A percentile compares a stretch with the other conserved stretches of the same genome.
Evolutionary conservation across 805 yeast genomes (phyloP).

Genomic region (Pichia nanzhaoensis): DNA sequence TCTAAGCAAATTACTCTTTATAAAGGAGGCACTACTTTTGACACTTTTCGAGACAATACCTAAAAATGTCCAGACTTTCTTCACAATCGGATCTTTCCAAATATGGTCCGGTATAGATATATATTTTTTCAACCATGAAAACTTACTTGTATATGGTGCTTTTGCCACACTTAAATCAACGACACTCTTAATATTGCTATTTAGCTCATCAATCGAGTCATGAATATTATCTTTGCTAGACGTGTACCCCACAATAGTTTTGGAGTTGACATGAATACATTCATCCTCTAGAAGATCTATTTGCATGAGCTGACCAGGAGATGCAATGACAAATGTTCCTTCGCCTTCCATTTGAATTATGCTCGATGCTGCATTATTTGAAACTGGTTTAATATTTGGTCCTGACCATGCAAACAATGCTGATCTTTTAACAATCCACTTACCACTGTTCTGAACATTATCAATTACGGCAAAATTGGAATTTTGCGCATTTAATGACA

Average conservation of each 20-base stretch:
- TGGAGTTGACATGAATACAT: slow-evolving; percentile 33
- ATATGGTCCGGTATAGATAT: background rate
- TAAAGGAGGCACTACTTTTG: background rate
- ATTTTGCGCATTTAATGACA: slow-evolving; percentile 32
- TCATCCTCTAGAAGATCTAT: slow-evolving; percentile 33
- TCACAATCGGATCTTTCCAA: slow-evolving; percentile 3
- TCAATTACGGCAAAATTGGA: slow-evolving; percentile 31
- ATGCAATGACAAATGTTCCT: slow-evolving; percentile 36
- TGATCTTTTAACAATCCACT: slow-evolving; percentile 35
- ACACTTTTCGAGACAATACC: background rate
- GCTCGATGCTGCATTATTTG: slow-evolving; percentile 1
- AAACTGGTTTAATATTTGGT: slow-evolving; percentile 4
- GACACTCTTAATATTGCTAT: slow-evolving; percentile 15
- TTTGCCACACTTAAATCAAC: slow-evolving; percentile 24
- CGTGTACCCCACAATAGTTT: slow-evolving; percentile 34
- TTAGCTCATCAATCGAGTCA: slow-evolving; percentile 8
- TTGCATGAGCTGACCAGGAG: slow-evolving; percentile 35
- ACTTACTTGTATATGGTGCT: slow-evolving; percentile 7
- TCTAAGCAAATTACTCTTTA: background rate
- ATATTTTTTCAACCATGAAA: slow-evolving; percentile 5
- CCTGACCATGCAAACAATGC: slow-evolving; percentile 45
- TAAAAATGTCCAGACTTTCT: background rate
- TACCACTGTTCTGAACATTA: slow-evolving; percentile 7
- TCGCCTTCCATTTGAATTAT: slow-evolving; percentile 26
- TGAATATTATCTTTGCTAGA: background rate